Evolutionary conservation across 352 stramenopile species (phyloP).

Genomic region (Globisporangium uncinulatum): DNA sequence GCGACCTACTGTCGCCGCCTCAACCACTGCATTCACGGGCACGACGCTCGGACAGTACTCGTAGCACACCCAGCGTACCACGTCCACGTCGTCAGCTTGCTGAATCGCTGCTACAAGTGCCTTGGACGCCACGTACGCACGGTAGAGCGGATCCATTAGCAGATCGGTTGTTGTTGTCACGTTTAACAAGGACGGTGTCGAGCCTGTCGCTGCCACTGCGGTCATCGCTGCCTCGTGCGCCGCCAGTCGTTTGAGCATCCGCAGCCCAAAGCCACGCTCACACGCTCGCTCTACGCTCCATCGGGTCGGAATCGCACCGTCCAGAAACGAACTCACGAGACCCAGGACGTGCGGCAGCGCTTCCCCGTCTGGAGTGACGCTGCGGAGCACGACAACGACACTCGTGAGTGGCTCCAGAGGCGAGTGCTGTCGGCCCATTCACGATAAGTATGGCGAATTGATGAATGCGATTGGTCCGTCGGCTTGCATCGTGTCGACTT

Average conservation of each 20-base stretch:
- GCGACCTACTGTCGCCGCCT: neutral
- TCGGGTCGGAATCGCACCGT: neutral
- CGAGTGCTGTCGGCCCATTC: no score
- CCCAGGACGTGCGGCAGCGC: neutral
- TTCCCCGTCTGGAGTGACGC: neutral
- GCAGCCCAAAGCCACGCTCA: no score
- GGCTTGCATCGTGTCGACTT: no score
- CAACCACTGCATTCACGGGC: neutral
- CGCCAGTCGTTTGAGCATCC: no score
- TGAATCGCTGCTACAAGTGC: neutral
- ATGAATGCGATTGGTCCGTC: no score
- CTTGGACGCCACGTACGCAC: neutral
- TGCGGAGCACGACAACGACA: neutral
- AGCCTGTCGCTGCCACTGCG: neutral
- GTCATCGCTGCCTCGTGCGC: neutral
- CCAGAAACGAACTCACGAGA: neutral
- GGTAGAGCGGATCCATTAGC: neutral
- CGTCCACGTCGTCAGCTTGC: neutral
- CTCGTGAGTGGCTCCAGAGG: neutral
- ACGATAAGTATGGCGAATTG: no score
- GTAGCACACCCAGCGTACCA: neutral
- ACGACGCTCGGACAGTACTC: no score
- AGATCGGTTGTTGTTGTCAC: no score
- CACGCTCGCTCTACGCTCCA: neutral
- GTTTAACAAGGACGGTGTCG: no score